Evolutionary conservation across 192 early-diverging fungal species (phyloP).

Genomic region (Jimgerdemannia lactiflua): DNA sequence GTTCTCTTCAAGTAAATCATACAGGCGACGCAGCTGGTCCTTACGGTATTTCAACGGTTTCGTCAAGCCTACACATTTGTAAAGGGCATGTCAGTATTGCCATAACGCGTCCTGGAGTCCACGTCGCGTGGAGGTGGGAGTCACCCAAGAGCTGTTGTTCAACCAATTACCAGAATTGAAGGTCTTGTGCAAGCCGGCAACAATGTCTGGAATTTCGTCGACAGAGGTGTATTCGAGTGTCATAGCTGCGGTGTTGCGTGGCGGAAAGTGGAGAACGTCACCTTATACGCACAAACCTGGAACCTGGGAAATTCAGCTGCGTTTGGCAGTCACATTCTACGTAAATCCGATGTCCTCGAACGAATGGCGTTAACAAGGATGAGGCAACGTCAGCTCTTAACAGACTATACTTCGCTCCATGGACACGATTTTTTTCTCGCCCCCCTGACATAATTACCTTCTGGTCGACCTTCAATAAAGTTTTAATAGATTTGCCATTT

Average conservation of each 20-base stretch:
- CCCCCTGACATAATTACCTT: too few species aligned
- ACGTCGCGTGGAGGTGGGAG: slow-evolving; percentile 1
- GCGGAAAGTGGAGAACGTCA: too few species aligned
- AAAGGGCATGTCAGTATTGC: not conserved
- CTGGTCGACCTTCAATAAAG: too few species aligned
- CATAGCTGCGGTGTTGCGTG: not conserved
- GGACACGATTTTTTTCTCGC: too few species aligned
- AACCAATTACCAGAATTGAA: slow-evolving; percentile 37
- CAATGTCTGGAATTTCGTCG: slow-evolving; percentile 37
- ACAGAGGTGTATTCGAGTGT: slow-evolving; percentile 37
- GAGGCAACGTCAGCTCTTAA: too few species aligned
- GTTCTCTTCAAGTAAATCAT: slow-evolving; percentile 57
- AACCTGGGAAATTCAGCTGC: too few species aligned
- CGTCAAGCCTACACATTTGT: slow-evolving; percentile 32
- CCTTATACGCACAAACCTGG: too few species aligned
- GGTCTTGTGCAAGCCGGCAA: slow-evolving; percentile 32
- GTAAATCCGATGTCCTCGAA: too few species aligned
- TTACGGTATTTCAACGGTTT: slow-evolving; percentile 45
- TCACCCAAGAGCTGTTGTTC: not conserved
- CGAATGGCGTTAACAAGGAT: too few species aligned
- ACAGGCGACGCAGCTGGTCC: slow-evolving; percentile 61
- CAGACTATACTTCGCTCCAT: too few species aligned
- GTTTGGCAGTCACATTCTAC: too few species aligned
- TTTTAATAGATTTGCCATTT: too few species aligned
- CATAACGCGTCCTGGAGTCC: not conserved